Evolutionary conservation across 2,329 filamentous ascomycete species (phyloP).

Genomic region (Basipetospora chlamydospora): DNA sequence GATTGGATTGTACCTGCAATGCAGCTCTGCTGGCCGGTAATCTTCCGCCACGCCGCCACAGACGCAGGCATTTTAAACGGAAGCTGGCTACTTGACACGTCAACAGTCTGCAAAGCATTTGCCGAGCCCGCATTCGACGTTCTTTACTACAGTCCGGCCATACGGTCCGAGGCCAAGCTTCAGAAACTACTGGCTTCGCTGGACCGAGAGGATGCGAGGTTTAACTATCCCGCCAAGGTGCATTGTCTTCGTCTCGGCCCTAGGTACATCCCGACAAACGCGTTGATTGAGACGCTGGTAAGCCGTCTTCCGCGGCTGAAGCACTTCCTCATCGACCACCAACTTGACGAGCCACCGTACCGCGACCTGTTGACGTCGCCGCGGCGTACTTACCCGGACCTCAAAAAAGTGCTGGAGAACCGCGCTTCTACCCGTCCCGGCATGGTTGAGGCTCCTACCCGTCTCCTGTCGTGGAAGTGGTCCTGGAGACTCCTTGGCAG

Average conservation of each 20-base stretch:
- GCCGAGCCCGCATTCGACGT: conserved; percentile 58
- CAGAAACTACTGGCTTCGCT: conserved; percentile 37
- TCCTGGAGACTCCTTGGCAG: conserved; percentile 1
- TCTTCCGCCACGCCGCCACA: conserved; percentile 54
- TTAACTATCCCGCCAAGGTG: conserved; percentile 59
- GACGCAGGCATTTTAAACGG: conserved; percentile 29
- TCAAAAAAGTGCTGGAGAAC: conserved; percentile 1
- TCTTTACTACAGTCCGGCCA: conserved; percentile 54
- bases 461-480: conserved; percentile 5
- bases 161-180: conserved; percentile 33
- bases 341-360: conserved; percentile 5
- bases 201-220: conserved; percentile 28
- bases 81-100: conserved; percentile 51
- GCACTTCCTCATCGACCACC: conserved; percentile 3
- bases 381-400: not conserved
- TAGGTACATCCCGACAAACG: not conserved
- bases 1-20: conserved; percentile 27
- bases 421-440: not conserved
- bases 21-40: conserved; percentile 41
- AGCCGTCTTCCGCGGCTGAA: conserved; percentile 2
- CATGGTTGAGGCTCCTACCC: conserved; percentile 3
- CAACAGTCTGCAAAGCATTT: conserved; percentile 49
- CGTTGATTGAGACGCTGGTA: not conserved
- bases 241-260: conserved; percentile 52
- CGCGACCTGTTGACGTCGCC: conserved; percentile 1